Evolutionary conservation across 164 flowering plant genomes (phyloP).

Genomic region (Vitis vinifera): ASM3070453v1 NC_081816.1:1123501-1124000

Average conservation of each 20-base stretch:
- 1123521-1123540: conserved; percentile 14
- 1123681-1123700: background rate
- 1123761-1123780: background rate
- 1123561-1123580: background rate
- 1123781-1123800: background rate
- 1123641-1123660: background rate
- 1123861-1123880: background rate
- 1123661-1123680: background rate
- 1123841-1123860: background rate
- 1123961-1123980: no score
- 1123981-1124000: no score
- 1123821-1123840: background rate
- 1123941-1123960: background rate
- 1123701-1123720: background rate
- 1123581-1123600: background rate
- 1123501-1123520: conserved; percentile 53
- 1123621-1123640: background rate
- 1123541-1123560: background rate
- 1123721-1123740: background rate
- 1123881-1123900: background rate
- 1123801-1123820: background rate
- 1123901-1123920: background rate
- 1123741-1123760: background rate
- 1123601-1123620: conserved; percentile 1
- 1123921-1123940: background rate